Base-by-base conservation (phyloP, 805 yeast species). In the Starmerella apis region DNA sequence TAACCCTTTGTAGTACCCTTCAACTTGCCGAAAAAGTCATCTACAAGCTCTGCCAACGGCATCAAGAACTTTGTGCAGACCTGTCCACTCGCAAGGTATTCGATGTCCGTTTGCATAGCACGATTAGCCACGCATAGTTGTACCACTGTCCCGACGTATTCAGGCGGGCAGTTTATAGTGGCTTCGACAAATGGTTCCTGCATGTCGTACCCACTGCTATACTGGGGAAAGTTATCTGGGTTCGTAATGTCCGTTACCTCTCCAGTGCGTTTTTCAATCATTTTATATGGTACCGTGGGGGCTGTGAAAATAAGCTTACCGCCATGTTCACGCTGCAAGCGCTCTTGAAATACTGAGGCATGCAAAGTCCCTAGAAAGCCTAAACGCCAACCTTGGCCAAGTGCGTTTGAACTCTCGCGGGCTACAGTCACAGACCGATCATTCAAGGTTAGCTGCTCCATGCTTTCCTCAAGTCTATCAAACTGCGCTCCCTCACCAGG, bases 341-440 rank as follows among this genome's bases (percentile, higher is more conserved):
- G 71, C 59, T 92, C 96, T 60, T 83, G 83, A 67, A 90, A 90
- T 1, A 90, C 96, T 9, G 94, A 82, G 0, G 97, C 96, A 69
- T 90, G 98, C 30, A 90, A 68, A 0, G 96, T 86, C 0, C 98
- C 98, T 27, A 90, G 68, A 63, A 90, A 90, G 1, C 98, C 98
- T 31, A 90, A 68, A 65, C 97, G 78, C 98, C 98, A 90, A 31
- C 98, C 98, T 61, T 88, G 92, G 0, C 98, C 98, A 50, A 90
- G 70, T 0, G 97, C 97, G 62, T 81, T 83, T 0, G 96, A 88
- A 0, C 95, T 85, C 60, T 90, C 96, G 59, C 88, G 78, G 59
- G 84, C 87, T 46, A 90, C 71, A 0, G 92, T 79, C 1, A 92
- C 97, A 0, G 95, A 82, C 59, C 96, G 77, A 63, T 90, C 98